Percentiles rank a stretch among this genome's conserved stretches.
phyloP scores from a whole-genome alignment of 148 eudicot genomes.

The Camellia lanceoleosa region DNA sequence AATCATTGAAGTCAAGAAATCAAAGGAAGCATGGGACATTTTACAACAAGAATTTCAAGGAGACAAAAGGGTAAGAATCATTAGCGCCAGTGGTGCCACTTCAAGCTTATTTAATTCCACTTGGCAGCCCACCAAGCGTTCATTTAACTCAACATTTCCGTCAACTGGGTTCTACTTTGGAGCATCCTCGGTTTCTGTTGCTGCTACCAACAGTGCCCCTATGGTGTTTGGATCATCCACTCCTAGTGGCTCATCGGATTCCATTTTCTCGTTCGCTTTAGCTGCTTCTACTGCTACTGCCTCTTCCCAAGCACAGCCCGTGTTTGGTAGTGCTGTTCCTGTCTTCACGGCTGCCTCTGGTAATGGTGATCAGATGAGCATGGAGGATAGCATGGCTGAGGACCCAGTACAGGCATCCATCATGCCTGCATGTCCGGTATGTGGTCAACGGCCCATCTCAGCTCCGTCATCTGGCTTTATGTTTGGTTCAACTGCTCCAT shows the following conservation, averaged over 20 bases:
- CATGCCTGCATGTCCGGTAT: conserved; percentile 34
- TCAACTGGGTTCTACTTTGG: conserved; percentile 46
- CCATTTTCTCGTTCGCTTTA: conserved; percentile 41
- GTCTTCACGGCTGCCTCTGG: conserved; percentile 29
- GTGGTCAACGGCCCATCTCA: conserved; percentile 42
- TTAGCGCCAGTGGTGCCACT: conserved; percentile 31
- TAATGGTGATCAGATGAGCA: conserved; percentile 58
- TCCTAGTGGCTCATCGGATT: conserved; percentile 25
- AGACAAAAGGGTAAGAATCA: not conserved
- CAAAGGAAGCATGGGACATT: too few relatives aligned
- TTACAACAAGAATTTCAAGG: too few relatives aligned
- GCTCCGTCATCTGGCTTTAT: conserved; percentile 37
- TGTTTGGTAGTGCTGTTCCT: conserved; percentile 33
- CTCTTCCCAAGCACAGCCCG: conserved; percentile 23
- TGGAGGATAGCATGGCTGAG: conserved; percentile 94
- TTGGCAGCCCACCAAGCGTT: conserved; percentile 34
- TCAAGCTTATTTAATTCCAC: conserved; percentile 33
- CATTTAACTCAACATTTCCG: conserved; percentile 22
- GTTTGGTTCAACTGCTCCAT: conserved; percentile 42
- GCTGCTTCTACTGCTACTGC: conserved; percentile 19
- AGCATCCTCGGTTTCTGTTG: conserved; percentile 31
- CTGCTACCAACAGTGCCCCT: conserved; percentile 33
- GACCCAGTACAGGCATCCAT: conserved; percentile 52
- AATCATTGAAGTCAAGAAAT: too few relatives aligned
- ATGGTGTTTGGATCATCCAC: conserved; percentile 38